phyloP scores from a whole-genome alignment of 441 rosid genomes.

The Biscutella auriculata region DNA sequence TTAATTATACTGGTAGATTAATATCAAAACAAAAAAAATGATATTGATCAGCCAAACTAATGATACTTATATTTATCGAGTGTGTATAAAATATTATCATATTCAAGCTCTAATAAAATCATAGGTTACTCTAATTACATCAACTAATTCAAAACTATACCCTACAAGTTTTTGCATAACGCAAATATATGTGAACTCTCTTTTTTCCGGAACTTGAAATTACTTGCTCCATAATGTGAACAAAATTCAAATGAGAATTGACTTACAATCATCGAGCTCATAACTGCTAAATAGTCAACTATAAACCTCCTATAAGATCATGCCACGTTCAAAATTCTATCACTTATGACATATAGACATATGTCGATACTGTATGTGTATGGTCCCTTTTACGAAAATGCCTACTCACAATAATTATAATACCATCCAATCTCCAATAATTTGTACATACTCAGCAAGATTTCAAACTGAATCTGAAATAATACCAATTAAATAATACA shows the following conservation, averaged over 20 bases:
- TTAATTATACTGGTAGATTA: too few species aligned
- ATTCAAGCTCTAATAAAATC: too few species aligned
- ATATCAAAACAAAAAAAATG: too few species aligned
- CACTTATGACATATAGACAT: conserved; percentile 8
- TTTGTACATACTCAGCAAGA: background rate
- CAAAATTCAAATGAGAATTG: conserved; percentile 21
- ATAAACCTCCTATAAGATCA: conserved; percentile 5
- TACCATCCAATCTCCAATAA: conserved; percentile 15
- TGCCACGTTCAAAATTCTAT: conserved; percentile 21
- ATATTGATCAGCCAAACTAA: too few species aligned
- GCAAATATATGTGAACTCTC: background rate
- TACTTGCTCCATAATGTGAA: conserved; percentile 18
- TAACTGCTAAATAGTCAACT: conserved; percentile 20
- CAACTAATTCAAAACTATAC: too few species aligned
- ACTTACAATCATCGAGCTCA: conserved; percentile 17
- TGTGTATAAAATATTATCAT: too few species aligned
- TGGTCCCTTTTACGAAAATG: conserved; percentile 18
- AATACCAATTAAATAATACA: conserved; percentile 3
- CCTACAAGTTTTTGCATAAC: too few species aligned
- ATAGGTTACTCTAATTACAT: too few species aligned
- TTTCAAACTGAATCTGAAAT: background rate
- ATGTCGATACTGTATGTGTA: background rate
- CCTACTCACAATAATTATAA: conserved; percentile 7
- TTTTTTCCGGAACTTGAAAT: background rate
- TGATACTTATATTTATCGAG: too few species aligned